Conservation (phyloP, 2,329 filamentous ascomycete genomes). For the Sporothrix phasma region DNA sequence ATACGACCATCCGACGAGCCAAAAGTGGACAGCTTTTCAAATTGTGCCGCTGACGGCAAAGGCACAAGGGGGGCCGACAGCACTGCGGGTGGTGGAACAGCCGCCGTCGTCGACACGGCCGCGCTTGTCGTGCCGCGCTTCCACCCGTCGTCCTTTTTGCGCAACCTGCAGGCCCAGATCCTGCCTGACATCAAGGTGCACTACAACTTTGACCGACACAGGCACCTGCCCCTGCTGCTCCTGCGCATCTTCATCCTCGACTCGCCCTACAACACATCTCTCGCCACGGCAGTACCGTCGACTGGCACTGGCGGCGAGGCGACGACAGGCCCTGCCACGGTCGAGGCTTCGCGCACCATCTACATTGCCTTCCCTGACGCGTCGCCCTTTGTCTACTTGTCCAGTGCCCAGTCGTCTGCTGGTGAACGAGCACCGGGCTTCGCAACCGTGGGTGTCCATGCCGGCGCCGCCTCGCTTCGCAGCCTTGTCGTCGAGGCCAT, state of each 20-base stretch:
- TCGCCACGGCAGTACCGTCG: slow-evolving; percentile 31
- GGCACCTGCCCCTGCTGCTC: slow-evolving; percentile 57
- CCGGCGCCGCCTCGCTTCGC: slow-evolving; percentile 47
- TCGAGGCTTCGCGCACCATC: slow-evolving; percentile 60
- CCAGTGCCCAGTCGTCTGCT: slow-evolving; percentile 33
- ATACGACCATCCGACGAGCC: slow-evolving; percentile 52
- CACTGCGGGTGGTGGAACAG: not conserved
- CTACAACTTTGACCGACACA: slow-evolving; percentile 67
- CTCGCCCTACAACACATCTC: slow-evolving; percentile 62
- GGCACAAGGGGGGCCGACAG: slow-evolving; percentile 12
- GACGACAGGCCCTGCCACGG: slow-evolving; percentile 33
- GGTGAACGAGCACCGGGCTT: not conserved
- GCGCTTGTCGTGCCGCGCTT: slow-evolving; percentile 55
- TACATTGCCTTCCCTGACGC: slow-evolving; percentile 77
- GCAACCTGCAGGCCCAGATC: slow-evolving; percentile 63
- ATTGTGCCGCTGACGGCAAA: slow-evolving; percentile 42
- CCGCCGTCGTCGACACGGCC: slow-evolving; percentile 34
- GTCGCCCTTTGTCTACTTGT: slow-evolving; percentile 63
- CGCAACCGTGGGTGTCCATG: not conserved
- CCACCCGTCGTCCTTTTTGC: slow-evolving; percentile 70
- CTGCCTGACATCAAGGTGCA: slow-evolving; percentile 74
- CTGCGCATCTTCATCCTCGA: slow-evolving; percentile 73
- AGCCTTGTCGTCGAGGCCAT: slow-evolving; percentile 67
- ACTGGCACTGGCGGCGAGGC: slow-evolving; percentile 18
- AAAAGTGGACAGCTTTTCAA: slow-evolving; percentile 55